These are phyloP conservation scores for Inonotus obliquus DNA, from an alignment of 1,284 basidiomycete genomes.

Conservation along the genomic window DNA sequence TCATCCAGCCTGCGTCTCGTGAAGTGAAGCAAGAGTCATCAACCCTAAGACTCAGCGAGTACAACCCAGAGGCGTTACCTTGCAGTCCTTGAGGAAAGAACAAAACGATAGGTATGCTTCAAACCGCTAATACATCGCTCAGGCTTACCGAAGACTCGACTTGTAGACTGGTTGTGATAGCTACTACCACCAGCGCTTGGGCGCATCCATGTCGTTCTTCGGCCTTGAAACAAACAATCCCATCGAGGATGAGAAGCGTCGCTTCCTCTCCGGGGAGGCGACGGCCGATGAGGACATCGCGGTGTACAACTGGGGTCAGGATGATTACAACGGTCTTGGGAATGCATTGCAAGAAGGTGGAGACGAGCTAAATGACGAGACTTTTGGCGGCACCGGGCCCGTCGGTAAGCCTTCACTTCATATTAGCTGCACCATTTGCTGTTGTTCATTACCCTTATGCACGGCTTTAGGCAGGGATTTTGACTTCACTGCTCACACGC, in stretches of 20 bases:
- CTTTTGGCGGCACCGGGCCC: slow-evolving; percentile 72
- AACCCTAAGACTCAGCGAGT: not conserved
- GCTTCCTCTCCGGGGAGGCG: slow-evolving; percentile 45
- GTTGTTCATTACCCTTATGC: not conserved
- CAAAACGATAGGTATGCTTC: not conserved
- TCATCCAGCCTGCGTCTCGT: not conserved
- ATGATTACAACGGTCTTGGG: slow-evolving; percentile 86
- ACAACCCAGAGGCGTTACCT: no score
- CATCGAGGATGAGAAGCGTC: slow-evolving; percentile 57
- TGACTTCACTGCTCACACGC: slow-evolving; percentile 65
- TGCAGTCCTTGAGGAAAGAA: no score
- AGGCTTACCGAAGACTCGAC: no score
- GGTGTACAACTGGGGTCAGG: slow-evolving; percentile 86
- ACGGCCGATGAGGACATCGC: slow-evolving; percentile 73
- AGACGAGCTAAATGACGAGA: slow-evolving; percentile 94
- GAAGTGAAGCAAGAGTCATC: not conserved
- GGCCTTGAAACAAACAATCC: slow-evolving; percentile 58
- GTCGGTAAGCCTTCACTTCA: slow-evolving; percentile 52
- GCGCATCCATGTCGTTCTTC: slow-evolving; percentile 68
- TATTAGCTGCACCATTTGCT: not conserved
- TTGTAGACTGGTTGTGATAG: not conserved
- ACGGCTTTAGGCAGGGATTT: slow-evolving; percentile 77
- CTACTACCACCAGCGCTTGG: not conserved
- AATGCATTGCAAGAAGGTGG: slow-evolving; percentile 83
- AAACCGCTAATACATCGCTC: not conserved